Evolutionary conservation across 1,284 basidiomycete genomes (phyloP).

Genomic region (Anthracocystis walkeri): DNA sequence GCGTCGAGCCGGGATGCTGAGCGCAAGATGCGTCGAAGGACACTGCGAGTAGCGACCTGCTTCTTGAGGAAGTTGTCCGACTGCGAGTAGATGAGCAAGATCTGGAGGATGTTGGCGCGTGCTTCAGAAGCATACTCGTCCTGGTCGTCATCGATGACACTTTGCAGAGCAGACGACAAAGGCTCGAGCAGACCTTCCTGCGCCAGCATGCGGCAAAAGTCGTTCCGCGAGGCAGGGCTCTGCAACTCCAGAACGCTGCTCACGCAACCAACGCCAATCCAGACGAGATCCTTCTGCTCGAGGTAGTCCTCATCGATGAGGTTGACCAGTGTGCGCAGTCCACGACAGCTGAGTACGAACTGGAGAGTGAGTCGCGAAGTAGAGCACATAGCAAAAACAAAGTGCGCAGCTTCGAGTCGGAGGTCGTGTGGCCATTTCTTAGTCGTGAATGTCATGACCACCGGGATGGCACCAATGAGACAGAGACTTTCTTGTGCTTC

Average conservation of each 20-base stretch:
- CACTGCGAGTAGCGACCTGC: slow-evolving; percentile 87
- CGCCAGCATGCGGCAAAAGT: slow-evolving; percentile 98
- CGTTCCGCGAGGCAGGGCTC: slow-evolving; percentile 94
- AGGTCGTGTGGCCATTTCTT: slow-evolving; percentile 94
- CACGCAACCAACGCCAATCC: slow-evolving; percentile 92
- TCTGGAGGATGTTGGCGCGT: slow-evolving; percentile 88
- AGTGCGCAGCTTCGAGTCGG: slow-evolving; percentile 92
- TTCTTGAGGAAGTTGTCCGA: slow-evolving; percentile 91
- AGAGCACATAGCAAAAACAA: slow-evolving; percentile 90
- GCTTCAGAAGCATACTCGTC: slow-evolving; percentile 75
- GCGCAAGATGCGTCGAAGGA: slow-evolving; percentile 81
- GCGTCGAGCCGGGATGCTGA: slow-evolving; percentile 72
- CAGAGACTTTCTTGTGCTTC: slow-evolving; percentile 94
- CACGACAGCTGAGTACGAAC: slow-evolving; percentile 79
- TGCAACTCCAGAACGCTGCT: slow-evolving; percentile 91
- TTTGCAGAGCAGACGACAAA: slow-evolving; percentile 86
- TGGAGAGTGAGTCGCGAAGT: slow-evolving; percentile 83
- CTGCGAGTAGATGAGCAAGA: slow-evolving; percentile 91
- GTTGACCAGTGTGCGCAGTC: slow-evolving; percentile 91
- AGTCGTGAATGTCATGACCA: slow-evolving; percentile 81
- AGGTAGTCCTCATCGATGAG: slow-evolving; percentile 95
- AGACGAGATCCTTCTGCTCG: slow-evolving; percentile 87
- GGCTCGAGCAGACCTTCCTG: slow-evolving; percentile 93
- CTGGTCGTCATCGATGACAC: slow-evolving; percentile 82
- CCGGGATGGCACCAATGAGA: slow-evolving; percentile 77